These are phyloP conservation scores for Lentinula novae-zelandiae DNA, from an alignment of 1,284 basidiomycete species.

Conservation along the genomic window DNA sequence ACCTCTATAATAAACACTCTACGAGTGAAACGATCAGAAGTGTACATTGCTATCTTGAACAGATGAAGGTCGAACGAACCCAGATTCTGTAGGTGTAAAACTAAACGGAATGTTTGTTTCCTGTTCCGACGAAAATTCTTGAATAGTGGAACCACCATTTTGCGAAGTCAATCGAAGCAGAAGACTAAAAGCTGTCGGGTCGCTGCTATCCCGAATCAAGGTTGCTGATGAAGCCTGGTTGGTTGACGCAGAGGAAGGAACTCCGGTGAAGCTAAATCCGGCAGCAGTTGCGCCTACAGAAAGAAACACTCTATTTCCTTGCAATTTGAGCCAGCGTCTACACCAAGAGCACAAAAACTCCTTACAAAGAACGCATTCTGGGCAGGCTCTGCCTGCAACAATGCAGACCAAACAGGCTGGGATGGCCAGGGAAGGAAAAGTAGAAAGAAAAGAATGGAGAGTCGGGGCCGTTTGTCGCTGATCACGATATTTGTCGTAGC, in stretches of 20 bases:
- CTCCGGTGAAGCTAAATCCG: conserved; percentile 2
- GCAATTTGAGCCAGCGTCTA: background rate
- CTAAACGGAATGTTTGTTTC: background rate
- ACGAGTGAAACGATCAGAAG: background rate
- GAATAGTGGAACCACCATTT: background rate
- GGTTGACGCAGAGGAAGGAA: background rate
- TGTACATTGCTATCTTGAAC: background rate
- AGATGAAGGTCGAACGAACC: background rate
- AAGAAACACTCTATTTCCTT: background rate
- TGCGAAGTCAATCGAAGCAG: background rate
- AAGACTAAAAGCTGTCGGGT: background rate
- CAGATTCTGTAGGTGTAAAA: conserved; percentile 1
- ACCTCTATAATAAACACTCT: conserved; percentile 7
- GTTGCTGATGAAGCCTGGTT: conserved; percentile 1
- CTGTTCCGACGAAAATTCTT: background rate
- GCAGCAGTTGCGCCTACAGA: background rate
- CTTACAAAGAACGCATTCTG: conserved; percentile 6
- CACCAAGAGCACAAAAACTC: background rate
- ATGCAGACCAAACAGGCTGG: background rate
- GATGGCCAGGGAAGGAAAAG: background rate
- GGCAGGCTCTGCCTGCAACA: conserved; percentile 7
- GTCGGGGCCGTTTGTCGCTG: background rate
- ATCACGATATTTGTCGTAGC: background rate
- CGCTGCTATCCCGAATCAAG: background rate
- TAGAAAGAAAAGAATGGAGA: background rate